Base-by-base conservation (phyloP, 345 rosid genomes). In the Brassica incana region DNA sequence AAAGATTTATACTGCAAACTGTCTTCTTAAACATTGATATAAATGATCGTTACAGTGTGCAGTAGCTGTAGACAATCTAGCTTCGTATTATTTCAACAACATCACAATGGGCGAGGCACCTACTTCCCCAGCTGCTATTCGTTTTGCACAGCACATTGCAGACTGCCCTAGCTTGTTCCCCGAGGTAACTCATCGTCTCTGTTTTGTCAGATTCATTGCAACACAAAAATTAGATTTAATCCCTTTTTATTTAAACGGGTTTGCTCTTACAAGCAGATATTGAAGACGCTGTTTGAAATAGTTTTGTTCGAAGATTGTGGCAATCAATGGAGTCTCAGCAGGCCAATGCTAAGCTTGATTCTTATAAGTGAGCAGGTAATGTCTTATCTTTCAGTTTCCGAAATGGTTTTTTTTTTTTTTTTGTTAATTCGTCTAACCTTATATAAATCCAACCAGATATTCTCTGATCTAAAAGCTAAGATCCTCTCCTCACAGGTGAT, bases 291-390 rank as follows among this genome's bases (percentile, higher is more conserved):
- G 64, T 92, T 95, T 73, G 99, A 95, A 86, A 91, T 95, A 65
- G 97, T 95, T 72, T 82, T 95, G 62, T 95, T 92, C 65, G 99
- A 95, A 86, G 99, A 95, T 67, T 92, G 97, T 83, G 91, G 95
- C 77, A 95, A 91, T 75, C 97, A 92, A 63, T 95, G 99, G 99
- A 95, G 99, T 85, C 97, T 95, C 69, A 95, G 99, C 88, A 90
- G 99, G 74, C 99, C 99, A 27, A 92, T 95, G 95, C 84, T 95
- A 81, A 91, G 97, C 85, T 85, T 95, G 84, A 89, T 91, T 84
- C 94, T 95, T 75, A 87, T 95, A 45, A 91, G 86, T 79, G 97
- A 93, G 77, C 97, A 95, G 93, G 99, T 91, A 81, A 20, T 43
- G 36, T 60, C 20, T 9, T 4, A 60, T 61, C 11, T 48, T 8